Conservation (phyloP, 2,329 filamentous ascomycete species). For the Arthrobotrys sphaeroides region DNA sequence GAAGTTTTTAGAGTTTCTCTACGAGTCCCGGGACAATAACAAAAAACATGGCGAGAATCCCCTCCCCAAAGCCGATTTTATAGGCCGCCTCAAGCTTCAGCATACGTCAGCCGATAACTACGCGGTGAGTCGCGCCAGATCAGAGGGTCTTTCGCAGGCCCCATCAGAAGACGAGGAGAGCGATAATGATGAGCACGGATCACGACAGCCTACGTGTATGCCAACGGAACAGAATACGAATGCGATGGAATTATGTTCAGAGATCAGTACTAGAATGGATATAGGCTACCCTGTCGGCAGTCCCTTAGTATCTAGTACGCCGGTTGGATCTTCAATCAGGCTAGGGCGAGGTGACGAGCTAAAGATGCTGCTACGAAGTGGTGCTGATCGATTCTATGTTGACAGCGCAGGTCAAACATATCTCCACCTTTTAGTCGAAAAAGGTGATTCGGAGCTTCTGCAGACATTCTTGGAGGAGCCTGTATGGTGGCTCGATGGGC, state of each 20-base stretch:
- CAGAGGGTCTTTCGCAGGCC: too few species aligned
- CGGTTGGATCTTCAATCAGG: not conserved
- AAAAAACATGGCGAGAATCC: too few species aligned
- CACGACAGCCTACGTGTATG: too few species aligned
- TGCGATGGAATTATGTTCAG: not conserved
- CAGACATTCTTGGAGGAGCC: not conserved
- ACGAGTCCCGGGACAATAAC: too few species aligned
- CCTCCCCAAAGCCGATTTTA: too few species aligned
- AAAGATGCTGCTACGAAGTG: not conserved
- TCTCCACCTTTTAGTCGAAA: constrained; percentile 4
- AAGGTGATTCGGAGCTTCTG: not conserved
- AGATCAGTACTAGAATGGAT: too few species aligned
- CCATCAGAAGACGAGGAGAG: too few species aligned
- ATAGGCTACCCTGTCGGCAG: not conserved
- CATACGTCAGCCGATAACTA: too few species aligned
- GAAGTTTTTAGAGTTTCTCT: not conserved
- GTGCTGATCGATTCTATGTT: not conserved
- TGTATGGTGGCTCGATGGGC: not conserved
- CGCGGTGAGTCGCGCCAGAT: too few species aligned
- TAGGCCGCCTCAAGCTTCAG: too few species aligned
- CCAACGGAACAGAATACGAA: too few species aligned
- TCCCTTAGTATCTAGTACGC: not conserved
- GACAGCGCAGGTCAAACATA: not conserved
- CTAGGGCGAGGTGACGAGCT: not conserved
- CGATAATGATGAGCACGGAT: too few species aligned